A percentile compares a stretch with the other conserved stretches of the same genome.
These are phyloP conservation scores for Suhomyces kunorum DNA, from an alignment of 1,139 yeast species.

Conservation along the genomic window DNA sequence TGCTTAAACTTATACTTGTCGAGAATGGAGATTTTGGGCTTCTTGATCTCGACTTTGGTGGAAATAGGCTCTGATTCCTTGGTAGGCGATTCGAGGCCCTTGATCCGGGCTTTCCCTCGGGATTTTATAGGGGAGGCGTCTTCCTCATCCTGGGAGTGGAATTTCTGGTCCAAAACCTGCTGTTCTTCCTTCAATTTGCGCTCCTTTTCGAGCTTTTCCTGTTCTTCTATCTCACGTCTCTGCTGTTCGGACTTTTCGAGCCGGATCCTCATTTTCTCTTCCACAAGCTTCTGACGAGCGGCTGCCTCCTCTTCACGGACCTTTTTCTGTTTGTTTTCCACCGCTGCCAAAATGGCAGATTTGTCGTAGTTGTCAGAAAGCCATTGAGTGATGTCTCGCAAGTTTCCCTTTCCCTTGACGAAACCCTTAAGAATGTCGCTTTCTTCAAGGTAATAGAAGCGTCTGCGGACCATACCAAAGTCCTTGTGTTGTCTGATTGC, in stretches of 20 bases:
- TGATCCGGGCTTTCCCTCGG: constrained; percentile 35
- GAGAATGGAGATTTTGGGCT: constrained; percentile 55
- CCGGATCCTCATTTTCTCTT: constrained; percentile 18
- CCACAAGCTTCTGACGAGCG: constrained; percentile 20
- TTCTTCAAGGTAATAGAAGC: constrained; percentile 48
- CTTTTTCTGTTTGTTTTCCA: constrained; percentile 23
- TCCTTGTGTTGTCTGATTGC: constrained; percentile 45
- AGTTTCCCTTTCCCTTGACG: constrained; percentile 58
- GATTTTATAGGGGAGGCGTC: constrained; percentile 39
- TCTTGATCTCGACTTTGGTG: constrained; percentile 59
- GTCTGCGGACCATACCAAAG: constrained; percentile 50
- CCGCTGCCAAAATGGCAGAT: constrained; percentile 30
- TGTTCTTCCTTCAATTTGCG: constrained; percentile 6
- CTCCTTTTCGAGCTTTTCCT: constrained; percentile 18
- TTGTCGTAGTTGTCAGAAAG: constrained; percentile 40
- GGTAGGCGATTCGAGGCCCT: constrained; percentile 16
- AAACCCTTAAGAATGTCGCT: constrained; percentile 62
- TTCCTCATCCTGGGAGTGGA: constrained; percentile 22
- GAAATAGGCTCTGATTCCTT: constrained; percentile 25
- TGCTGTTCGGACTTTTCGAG: constrained; percentile 18
- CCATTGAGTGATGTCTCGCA: constrained; percentile 55
- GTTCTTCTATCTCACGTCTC: constrained; percentile 14
- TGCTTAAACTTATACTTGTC: constrained; percentile 47
- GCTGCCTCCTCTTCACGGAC: constrained; percentile 9
- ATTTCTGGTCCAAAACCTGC: neutral